These are phyloP conservation scores for Fraxinus angustifolia DNA, from an alignment of 305 asterid genomes.

Conservation along the genomic window DNA sequence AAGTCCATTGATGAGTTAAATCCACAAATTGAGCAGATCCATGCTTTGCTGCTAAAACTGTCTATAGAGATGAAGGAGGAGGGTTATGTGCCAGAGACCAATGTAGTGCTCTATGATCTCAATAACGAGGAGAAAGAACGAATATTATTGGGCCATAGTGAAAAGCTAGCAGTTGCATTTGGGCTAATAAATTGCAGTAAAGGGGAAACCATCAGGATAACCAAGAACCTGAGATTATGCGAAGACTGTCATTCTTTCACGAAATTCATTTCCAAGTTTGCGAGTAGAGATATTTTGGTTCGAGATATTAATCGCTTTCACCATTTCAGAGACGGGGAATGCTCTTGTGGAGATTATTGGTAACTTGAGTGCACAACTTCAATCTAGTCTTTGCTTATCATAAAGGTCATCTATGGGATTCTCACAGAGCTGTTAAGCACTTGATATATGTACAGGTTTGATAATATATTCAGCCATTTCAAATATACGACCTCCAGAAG, in stretches of 20 bases:
- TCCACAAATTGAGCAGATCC: conserved; percentile 74
- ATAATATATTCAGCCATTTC: neutral
- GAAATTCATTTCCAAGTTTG: conserved; percentile 60
- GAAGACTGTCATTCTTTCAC: conserved; percentile 88
- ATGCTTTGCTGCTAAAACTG: conserved; percentile 55
- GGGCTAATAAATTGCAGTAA: conserved; percentile 68
- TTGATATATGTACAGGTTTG: neutral
- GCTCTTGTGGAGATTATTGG: conserved; percentile 91
- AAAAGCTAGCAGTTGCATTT: conserved; percentile 80
- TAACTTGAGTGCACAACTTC: conserved; percentile 21
- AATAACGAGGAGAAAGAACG: conserved; percentile 66
- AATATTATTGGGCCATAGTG: conserved; percentile 81
- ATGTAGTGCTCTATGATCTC: conserved; percentile 64
- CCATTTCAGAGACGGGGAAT: conserved; percentile 70
- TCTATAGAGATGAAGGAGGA: conserved; percentile 70
- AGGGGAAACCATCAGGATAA: conserved; percentile 75
- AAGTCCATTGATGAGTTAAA: conserved; percentile 68
- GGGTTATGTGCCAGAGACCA: conserved; percentile 75
- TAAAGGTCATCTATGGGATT: neutral
- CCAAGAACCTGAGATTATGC: conserved; percentile 82
- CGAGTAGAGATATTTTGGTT: conserved; percentile 60
- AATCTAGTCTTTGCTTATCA: neutral
- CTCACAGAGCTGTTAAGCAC: neutral
- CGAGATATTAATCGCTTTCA: conserved; percentile 77
- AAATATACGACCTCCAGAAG: neutral